A percentile compares a stretch with the other conserved stretches of the same genome.
Evolutionary conservation across 805 yeast species (phyloP).

Genomic region (Pichia occidentalis): DNA sequence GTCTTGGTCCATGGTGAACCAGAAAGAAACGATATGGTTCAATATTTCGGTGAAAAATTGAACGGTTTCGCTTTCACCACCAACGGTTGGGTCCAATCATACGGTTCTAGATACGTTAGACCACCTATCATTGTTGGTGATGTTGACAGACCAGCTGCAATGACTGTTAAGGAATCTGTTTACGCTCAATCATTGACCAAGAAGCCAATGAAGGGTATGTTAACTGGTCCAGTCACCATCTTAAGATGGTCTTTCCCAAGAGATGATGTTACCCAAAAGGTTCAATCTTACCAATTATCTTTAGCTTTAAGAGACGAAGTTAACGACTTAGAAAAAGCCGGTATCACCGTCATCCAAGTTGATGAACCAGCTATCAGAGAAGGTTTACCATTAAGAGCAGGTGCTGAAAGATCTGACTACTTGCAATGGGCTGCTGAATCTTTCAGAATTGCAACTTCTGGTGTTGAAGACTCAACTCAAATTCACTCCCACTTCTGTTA

Average conservation of each 20-base stretch:
- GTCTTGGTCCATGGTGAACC: constrained; percentile 99
- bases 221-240: constrained; percentile 99
- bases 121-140: constrained; percentile 99
- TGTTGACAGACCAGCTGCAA: constrained; percentile 95
- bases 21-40: constrained; percentile 99
- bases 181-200: constrained; percentile 95
- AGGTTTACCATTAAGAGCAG: constrained; percentile 98
- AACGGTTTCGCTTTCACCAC: constrained; percentile 97
- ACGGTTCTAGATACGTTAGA: constrained; percentile 99
- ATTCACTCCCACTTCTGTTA: constrained; percentile 99
- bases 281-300: constrained; percentile 94
- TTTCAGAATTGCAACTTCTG: constrained; percentile 98
- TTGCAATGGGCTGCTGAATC: constrained; percentile 99
- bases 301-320: constrained; percentile 98
- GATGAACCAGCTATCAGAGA: constrained; percentile 99
- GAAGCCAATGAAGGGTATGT: constrained; percentile 99
- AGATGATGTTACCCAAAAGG: constrained; percentile 89
- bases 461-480: constrained; percentile 92
- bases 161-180: constrained; percentile 98
- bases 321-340: constrained; percentile 95
- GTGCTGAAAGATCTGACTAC: constrained; percentile 94
- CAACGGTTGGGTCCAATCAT: constrained; percentile 99
- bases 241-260: constrained; percentile 99
- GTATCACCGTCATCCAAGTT: constrained; percentile 96
- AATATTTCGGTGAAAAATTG: constrained; percentile 98